Evolutionary conservation across 2,329 filamentous ascomycete species (phyloP), one percentile per base, ranked within the genome.

Genomic region (Colletotrichum spinosum): DNA sequence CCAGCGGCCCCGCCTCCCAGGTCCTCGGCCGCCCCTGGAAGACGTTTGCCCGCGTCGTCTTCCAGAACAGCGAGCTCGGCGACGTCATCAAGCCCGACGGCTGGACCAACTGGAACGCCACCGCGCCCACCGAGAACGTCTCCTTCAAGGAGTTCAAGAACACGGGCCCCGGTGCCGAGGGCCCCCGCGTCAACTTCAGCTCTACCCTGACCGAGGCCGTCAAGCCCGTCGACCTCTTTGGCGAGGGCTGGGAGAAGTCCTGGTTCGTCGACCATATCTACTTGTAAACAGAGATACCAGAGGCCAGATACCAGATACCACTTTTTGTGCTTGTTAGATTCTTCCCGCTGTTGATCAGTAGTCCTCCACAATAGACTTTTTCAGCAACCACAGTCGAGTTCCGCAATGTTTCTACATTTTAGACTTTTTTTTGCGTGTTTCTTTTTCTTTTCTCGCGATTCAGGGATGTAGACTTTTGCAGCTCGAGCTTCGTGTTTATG

Each of bases 11-110:
- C 2, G 81, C 79, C 0, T 76, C 77, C 1, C 81, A 79, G 60
- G 86, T 81, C 58, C 80, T 87, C 25, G 85, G 85, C 2, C 79
- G 85, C 1, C 85, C 85, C 12, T 87, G 85, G 84, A 72, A 78
- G 44, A 74, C 79, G 45, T 86, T 81, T 61, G 78, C 84, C 7
- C 75, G 82, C 12, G 84, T 86, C 15, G 78, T 81, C 2, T 82
- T 86, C 71, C 85, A 86, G 72, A 75, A 79, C 33, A 83, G 81
- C 6, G 69, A 70, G 6, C 70, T 88, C 60, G 75, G 76, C 3
- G 75, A 76, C 11, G 82, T 87, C 8, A 80, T 89, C 67, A 85
- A 85, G 62, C 66, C 75, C 3, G 77, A 77, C 3, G 86, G 86
- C 1, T 88, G 86, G 85, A 71, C 73, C 6, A 70, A 75, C 33